Evolutionary conservation across 2,329 filamentous ascomycete genomes (phyloP), one percentile per base, ranked within the genome.

Genomic region (Emydomyces testavorans): DNA sequence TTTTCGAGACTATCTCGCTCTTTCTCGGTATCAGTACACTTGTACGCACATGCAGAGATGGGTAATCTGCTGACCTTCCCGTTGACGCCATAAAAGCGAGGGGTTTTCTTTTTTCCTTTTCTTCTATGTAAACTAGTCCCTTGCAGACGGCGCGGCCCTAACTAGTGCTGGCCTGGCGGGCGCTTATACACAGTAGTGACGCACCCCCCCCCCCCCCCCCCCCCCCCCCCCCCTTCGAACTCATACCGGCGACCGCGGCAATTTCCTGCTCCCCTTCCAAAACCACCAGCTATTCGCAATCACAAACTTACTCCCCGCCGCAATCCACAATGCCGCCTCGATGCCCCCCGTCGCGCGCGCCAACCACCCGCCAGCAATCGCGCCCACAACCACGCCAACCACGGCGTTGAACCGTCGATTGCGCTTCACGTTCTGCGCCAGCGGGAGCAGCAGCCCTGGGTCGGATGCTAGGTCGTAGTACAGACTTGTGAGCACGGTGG

Each of bases 401-500:
- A 68, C 65, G 8, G 65, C 60, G 3, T 61, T 63, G 10, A 68
- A 49, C 28, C 66, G 60, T 32, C 65, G 55, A 54, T 66, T 63
- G 21, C 64, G 57, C 54, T 67, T 67, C 4, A 59, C 59, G 50
- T 70, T 71, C 35, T 60, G 53, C 13, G 55, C 58, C n/a, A 65
- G 62, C 43, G 57, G 58, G 2, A 53, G 56, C 0, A 53, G 53
- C 21, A 69, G 53, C 35, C 61, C 62, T 10, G 65, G 61, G 49
- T 71, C 69, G 4, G 65, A 64, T 2, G 65, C 65, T 38, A 71
- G 63, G 51, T 71, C 69, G 53, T 68, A 69, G 50, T 70, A 71
- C 11, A 70, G 59, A 36, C 67, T 69, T 8, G 69, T 71, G 53
- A 71, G 53, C 4, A 71, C 69, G 13, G 70, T 67, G 6, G 67